Conservation (phyloP, 768 basidiomycete genomes). For the Russula earlei region DNA sequence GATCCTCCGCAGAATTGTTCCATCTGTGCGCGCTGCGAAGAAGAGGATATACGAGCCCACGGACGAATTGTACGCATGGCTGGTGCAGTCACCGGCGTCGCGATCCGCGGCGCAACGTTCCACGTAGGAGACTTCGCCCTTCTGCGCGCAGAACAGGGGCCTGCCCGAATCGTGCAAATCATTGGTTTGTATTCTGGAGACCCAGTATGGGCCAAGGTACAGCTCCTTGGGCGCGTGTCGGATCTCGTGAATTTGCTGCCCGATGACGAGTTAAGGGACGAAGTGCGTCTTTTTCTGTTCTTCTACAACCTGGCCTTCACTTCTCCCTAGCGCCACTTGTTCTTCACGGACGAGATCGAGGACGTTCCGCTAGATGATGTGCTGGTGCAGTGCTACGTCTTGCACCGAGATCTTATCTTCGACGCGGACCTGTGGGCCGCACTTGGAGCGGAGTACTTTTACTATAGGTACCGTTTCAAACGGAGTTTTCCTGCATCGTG, state of each 20-base stretch:
- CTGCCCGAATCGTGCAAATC: conserved; percentile 51
- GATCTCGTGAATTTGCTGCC: conserved; percentile 35
- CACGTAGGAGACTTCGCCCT: conserved; percentile 57
- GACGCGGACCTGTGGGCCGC: conserved; percentile 13
- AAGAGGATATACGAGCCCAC: conserved; percentile 26
- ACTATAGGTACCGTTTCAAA: conserved; percentile 46
- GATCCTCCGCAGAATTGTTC: conserved; percentile 45
- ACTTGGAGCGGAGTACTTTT: conserved; percentile 39
- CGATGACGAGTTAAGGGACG: conserved; percentile 37
- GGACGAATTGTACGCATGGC: conserved; percentile 21
- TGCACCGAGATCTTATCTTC: conserved; percentile 28
- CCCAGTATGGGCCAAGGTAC: conserved; percentile 8
- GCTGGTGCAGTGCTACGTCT: conserved; percentile 41
- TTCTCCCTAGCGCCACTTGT: conserved; percentile 46
- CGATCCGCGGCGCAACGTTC: conserved; percentile 39
- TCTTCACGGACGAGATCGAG: conserved; percentile 41
- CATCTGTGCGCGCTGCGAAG: conserved; percentile 33
- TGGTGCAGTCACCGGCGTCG: conserved; percentile 30
- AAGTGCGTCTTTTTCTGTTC: conserved; percentile 33
- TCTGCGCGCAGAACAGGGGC: conserved; percentile 38
- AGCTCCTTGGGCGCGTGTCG: conserved; percentile 42
- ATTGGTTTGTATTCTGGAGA: conserved; percentile 24
- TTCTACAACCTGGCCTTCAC: neutral
- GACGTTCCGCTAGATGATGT: conserved; percentile 31
- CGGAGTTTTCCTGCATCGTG: conserved; percentile 25